These are phyloP conservation scores for Streptanthus diversifolius DNA, from an alignment of 345 rosid species.

Conservation along the genomic window DNA sequence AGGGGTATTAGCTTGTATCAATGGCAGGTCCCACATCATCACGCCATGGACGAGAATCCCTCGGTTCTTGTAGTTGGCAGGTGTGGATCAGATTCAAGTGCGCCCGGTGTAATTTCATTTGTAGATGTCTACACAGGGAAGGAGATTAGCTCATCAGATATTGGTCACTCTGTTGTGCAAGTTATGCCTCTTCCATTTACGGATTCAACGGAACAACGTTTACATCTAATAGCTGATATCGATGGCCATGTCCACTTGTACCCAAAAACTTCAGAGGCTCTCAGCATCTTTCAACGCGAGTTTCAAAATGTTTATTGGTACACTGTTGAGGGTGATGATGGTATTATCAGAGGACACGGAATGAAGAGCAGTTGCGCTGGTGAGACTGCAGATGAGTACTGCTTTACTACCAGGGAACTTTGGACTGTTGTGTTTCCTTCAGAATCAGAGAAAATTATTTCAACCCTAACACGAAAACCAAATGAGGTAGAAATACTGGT, in stretches of 20 bases:
- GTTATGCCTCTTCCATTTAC: conserved; percentile 81
- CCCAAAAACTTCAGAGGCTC: conserved; percentile 76
- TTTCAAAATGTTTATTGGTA: conserved; percentile 85
- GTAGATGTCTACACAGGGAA: conserved; percentile 85
- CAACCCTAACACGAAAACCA: conserved; percentile 59
- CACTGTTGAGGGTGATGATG: conserved; percentile 62
- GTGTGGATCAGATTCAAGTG: conserved; percentile 54
- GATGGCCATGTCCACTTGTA: conserved; percentile 66
- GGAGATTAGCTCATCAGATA: conserved; percentile 55
- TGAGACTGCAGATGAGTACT: conserved; percentile 61
- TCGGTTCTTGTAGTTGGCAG: conserved; percentile 82
- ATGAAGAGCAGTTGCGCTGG: conserved; percentile 57
- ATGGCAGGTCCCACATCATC: conserved; percentile 99
- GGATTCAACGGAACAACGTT: conserved; percentile 83
- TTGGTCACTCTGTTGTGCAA: conserved; percentile 69
- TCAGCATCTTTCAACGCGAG: conserved; percentile 56
- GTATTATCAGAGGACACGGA: conserved; percentile 75
- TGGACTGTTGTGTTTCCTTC: conserved; percentile 92
- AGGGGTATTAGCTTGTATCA: conserved; percentile 61
- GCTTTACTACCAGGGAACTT: conserved; percentile 68
- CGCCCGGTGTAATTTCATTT: conserved; percentile 70
- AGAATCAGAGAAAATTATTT: conserved; percentile 84
- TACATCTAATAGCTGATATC: conserved; percentile 78
- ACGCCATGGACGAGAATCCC: conserved; percentile 93
- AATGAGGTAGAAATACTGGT: conserved; percentile 63